These are phyloP conservation scores for Turritis glabra DNA, from an alignment of 345 rosid species.

Conservation along the genomic window DNA sequence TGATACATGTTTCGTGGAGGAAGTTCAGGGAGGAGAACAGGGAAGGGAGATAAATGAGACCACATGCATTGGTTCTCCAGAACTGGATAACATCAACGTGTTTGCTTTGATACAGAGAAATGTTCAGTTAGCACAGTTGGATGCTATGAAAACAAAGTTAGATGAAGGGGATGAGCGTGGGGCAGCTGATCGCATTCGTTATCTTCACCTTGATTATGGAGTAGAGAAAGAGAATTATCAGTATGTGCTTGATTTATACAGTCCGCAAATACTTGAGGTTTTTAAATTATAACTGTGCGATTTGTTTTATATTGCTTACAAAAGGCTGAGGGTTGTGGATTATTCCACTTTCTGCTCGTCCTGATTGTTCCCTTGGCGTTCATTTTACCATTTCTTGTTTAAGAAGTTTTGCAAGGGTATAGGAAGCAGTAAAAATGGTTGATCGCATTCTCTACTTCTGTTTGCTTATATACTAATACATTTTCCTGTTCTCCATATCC, in stretches of 20 bases:
- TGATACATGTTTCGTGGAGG: constrained; percentile 34
- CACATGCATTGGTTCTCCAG: constrained; percentile 20
- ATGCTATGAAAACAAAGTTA: constrained; percentile 52
- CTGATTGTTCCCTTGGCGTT: not conserved
- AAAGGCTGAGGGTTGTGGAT: not conserved
- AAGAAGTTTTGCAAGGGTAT: constrained; percentile 6
- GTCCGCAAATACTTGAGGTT: constrained; percentile 20
- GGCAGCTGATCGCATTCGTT: constrained; percentile 59
- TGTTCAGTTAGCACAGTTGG: constrained; percentile 79
- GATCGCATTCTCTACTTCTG: not conserved
- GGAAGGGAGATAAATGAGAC: not conserved
- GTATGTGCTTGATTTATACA: constrained; percentile 46
- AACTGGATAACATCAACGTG: constrained; percentile 50
- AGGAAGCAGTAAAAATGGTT: not conserved
- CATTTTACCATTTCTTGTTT: not conserved
- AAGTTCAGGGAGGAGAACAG: constrained; percentile 24
- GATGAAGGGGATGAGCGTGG: constrained; percentile 55
- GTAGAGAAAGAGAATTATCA: constrained; percentile 67
- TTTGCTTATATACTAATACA: not conserved
- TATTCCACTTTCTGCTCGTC: not conserved
- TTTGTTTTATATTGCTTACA: not conserved
- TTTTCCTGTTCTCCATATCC: not conserved
- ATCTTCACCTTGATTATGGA: constrained; percentile 68
- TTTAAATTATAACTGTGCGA: not conserved
- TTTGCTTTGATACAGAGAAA: constrained; percentile 55